Evolutionary conservation across 768 basidiomycete species (phyloP).

Genomic region (Auriscalpium vulgare): DNA sequence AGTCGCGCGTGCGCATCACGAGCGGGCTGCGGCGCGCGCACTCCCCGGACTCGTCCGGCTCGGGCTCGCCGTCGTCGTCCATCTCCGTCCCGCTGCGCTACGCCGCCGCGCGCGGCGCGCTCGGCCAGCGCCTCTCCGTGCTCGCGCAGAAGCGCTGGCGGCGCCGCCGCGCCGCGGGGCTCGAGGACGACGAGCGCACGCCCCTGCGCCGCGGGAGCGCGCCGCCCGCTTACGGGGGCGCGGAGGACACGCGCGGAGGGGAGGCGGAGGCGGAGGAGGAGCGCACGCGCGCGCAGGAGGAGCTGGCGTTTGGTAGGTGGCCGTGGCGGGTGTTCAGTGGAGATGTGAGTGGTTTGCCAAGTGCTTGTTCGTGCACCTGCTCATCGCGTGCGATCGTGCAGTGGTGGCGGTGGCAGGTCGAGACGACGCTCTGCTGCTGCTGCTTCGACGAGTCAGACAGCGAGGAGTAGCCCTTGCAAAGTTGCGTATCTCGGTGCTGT

Average conservation of each 20-base stretch:
- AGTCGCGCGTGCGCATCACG: slow-evolving; percentile 70
- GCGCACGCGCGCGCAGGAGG: slow-evolving; percentile 39
- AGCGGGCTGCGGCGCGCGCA: slow-evolving; percentile 46
- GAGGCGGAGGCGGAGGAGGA: slow-evolving; percentile 22
- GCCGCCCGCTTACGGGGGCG: slow-evolving; percentile 12
- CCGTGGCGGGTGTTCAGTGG: slow-evolving; percentile 60
- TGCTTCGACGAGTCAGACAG: slow-evolving; percentile 46
- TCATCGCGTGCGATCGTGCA: slow-evolving; percentile 20
- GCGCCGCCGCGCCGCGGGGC: slow-evolving; percentile 1
- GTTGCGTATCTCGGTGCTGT: background rate
- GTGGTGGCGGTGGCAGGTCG: slow-evolving; percentile 85
- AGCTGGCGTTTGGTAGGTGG: slow-evolving; percentile 57
- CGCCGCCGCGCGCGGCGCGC: slow-evolving; percentile 46
- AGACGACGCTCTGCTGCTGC: slow-evolving; percentile 56
- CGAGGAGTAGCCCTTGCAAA: slow-evolving; percentile 27
- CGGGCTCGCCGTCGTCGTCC: slow-evolving; percentile 52
- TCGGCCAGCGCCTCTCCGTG: slow-evolving; percentile 46
- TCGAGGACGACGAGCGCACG: slow-evolving; percentile 1
- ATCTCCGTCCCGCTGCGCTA: slow-evolving; percentile 72
- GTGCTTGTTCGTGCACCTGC: background rate
- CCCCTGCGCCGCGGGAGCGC: slow-evolving; percentile 4
- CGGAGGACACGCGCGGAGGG: slow-evolving; percentile 14
- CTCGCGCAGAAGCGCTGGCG: slow-evolving; percentile 18
- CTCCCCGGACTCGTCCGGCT: slow-evolving; percentile 10
- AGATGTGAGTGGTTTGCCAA: slow-evolving; percentile 40